These are phyloP conservation scores for Coemansia sp. DNA, from an alignment of 192 early-diverging fungal genomes.

Conservation along the genomic window DNA sequence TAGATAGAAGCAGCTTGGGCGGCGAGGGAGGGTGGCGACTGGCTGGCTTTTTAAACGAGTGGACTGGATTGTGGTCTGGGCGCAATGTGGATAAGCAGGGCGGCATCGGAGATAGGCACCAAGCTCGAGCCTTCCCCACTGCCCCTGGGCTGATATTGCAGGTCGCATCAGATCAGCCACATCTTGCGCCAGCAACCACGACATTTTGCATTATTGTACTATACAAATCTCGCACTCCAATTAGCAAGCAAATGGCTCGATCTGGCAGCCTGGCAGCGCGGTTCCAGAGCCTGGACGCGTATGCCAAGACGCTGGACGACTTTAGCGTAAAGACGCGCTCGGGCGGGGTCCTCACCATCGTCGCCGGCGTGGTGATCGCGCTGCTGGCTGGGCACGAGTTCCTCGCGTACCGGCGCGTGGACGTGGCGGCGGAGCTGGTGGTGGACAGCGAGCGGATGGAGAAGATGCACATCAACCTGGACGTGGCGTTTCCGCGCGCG, in stretches of 20 bases:
- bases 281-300: constrained; percentile 77
- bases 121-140: too few relatives aligned
- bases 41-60: too few relatives aligned
- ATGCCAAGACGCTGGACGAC: constrained; percentile 97
- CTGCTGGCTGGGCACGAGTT: constrained; percentile 85
- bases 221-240: neutral
- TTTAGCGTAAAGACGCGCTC: constrained; percentile 82
- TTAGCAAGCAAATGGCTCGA: constrained; percentile 8
- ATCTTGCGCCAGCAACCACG: too few relatives aligned
- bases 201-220: too few relatives aligned
- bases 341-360: constrained; percentile 87
- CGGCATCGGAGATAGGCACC: too few relatives aligned
- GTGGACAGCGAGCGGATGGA: constrained; percentile 88
- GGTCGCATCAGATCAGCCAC: too few relatives aligned
- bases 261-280: constrained; percentile 16
- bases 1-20: neutral
- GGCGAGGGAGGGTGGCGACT: neutral
- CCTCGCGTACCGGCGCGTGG: constrained; percentile 71
- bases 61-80: too few relatives aligned
- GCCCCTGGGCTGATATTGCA: too few relatives aligned
- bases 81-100: too few relatives aligned
- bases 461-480: constrained; percentile 86
- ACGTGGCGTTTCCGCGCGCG: constrained; percentile 90
- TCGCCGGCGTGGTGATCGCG: constrained; percentile 71
- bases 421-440: constrained; percentile 71